A percentile compares a stretch with the other conserved stretches of the same genome.
Evolutionary conservation across 2,329 filamentous ascomycete species (phyloP).

Genomic region (Pestalotiopsis sp.): DNA sequence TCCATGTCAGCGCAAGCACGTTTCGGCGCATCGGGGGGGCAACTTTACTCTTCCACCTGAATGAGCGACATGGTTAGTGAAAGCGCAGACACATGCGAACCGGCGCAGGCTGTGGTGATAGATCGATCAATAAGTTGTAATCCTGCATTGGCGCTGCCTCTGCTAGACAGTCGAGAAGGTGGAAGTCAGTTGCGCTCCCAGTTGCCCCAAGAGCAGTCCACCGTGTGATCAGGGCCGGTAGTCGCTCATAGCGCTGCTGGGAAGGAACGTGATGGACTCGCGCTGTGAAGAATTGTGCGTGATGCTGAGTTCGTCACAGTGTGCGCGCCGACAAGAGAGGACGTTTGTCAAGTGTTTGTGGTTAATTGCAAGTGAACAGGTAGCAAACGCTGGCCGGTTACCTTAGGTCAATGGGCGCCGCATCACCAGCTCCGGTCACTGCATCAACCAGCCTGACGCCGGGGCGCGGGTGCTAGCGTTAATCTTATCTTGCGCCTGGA

Average conservation of each 20-base stretch:
- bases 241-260: neutral
- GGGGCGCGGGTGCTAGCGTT: too few relatives aligned
- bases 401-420: too few relatives aligned
- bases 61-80: slow-evolving; percentile 40
- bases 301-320: neutral
- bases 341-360: neutral
- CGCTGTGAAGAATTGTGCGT: neutral
- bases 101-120: neutral
- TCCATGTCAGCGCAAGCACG: neutral
- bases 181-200: neutral
- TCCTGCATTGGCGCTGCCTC: neutral
- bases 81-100: neutral
- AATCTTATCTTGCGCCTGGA: too few relatives aligned
- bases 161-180: too few relatives aligned
- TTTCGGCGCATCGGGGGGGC: neutral
- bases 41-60: slow-evolving; percentile 42
- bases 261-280: neutral
- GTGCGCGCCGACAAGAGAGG: neutral
- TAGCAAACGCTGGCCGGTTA: too few relatives aligned
- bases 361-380: neutral
- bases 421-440: too few relatives aligned
- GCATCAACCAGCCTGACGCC: too few relatives aligned
- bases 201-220: neutral
- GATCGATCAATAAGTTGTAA: neutral
- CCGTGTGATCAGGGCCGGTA: neutral